phyloP scores from a whole-genome alignment of 2,329 filamentous ascomycete genomes.

The Capronia coronata region DNA sequence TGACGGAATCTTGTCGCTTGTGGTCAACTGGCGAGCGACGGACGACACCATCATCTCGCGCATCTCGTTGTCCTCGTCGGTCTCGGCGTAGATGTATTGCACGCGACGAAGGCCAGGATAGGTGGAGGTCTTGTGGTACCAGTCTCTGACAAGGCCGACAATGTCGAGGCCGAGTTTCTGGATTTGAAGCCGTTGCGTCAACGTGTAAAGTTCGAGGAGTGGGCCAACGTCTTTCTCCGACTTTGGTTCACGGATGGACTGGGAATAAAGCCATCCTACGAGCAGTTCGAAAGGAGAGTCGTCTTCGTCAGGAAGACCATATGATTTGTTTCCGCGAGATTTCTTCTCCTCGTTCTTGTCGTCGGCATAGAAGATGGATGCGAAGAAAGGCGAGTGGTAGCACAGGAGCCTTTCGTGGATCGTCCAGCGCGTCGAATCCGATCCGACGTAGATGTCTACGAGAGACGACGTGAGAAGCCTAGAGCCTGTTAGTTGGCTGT shows the following conservation, averaged over 20 bases:
- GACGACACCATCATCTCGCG: conserved; percentile 45
- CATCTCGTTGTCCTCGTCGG: conserved; percentile 43
- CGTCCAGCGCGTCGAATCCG: conserved; percentile 50
- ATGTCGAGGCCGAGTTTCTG: conserved; percentile 43
- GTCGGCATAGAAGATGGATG: conserved; percentile 45
- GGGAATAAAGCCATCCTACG: conserved; percentile 50
- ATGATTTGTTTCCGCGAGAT: conserved; percentile 30
- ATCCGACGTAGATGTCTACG: conserved; percentile 52
- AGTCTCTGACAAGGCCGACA: conserved; percentile 45
- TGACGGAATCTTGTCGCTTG: conserved; percentile 44
- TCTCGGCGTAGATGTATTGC: conserved; percentile 49
- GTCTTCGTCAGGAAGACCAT: conserved; percentile 49
- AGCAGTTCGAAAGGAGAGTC: conserved; percentile 47
- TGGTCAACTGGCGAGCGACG: conserved; percentile 47
- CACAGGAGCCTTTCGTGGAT: conserved; percentile 53
- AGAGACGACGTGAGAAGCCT: conserved; percentile 50
- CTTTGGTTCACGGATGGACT: conserved; percentile 41
- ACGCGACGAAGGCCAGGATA: conserved; percentile 49
- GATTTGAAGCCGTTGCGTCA: conserved; percentile 50
- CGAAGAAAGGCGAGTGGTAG: conserved; percentile 50
- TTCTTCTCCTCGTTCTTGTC: conserved; percentile 32
- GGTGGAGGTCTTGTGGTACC: conserved; percentile 48
- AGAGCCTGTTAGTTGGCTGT: conserved; percentile 6
- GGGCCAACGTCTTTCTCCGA: conserved; percentile 46
- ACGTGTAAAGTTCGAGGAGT: conserved; percentile 51